Conservation (phyloP, 1,284 basidiomycete species). For the Apiotrichum sp. region DNA sequence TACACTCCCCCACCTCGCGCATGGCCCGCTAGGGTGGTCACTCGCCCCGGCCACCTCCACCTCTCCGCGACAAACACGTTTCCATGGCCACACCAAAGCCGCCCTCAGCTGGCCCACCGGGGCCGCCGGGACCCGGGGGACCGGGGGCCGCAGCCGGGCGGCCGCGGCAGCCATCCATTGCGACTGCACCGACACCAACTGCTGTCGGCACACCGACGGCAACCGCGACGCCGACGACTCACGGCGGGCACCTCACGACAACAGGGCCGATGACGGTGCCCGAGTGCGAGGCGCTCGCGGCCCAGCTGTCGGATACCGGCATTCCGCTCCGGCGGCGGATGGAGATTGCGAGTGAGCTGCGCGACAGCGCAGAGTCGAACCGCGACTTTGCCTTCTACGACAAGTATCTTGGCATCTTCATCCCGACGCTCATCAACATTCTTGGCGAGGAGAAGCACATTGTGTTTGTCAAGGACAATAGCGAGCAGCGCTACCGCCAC, state of each 20-base stretch:
- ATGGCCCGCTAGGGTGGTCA: conserved; percentile 10
- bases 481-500: conserved; percentile 76
- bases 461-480: conserved; percentile 62
- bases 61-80: neutral
- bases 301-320: conserved; percentile 32
- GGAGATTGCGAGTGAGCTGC: conserved; percentile 62
- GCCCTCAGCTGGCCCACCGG: too few relatives aligned
- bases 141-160: conserved; percentile 7
- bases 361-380: conserved; percentile 78
- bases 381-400: conserved; percentile 69
- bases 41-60: neutral
- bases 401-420: conserved; percentile 54
- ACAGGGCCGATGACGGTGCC: conserved; percentile 35
- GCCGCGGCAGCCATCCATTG: conserved; percentile 39
- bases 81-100: neutral
- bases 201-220: conserved; percentile 10
- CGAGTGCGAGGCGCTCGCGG: conserved; percentile 41
- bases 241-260: conserved; percentile 10
- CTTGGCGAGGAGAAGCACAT: conserved; percentile 70
- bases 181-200: conserved; percentile 23
- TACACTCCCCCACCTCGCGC: neutral
- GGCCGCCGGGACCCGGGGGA: neutral
- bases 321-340: conserved; percentile 21
- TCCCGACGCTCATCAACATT: conserved; percentile 73
- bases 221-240: conserved; percentile 22